Conservation (phyloP, 1,284 basidiomycete species). For the Uromyces viciae-fabae region DNA sequence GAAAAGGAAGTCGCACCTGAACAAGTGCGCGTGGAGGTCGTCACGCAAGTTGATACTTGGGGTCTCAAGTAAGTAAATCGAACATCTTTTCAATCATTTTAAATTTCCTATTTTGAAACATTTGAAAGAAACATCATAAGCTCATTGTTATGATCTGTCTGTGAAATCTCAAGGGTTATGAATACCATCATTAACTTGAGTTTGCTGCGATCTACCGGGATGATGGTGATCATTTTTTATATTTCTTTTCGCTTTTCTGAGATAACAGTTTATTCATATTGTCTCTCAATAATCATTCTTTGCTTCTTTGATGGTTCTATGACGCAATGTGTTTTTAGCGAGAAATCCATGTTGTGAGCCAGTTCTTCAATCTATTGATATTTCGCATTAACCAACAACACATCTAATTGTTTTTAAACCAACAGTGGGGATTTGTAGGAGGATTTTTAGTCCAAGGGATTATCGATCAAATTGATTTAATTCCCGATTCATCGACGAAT, state of each 20-base stretch:
- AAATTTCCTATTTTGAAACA: background rate
- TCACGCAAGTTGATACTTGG: slow-evolving; percentile 32
- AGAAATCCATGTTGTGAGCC: slow-evolving; percentile 35
- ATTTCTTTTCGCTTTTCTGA: background rate
- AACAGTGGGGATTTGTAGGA: slow-evolving; percentile 38
- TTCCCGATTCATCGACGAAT: background rate
- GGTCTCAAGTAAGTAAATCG: slow-evolving; percentile 33
- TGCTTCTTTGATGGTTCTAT: background rate
- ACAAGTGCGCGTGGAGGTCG: background rate
- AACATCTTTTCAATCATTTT: background rate
- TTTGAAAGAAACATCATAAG: background rate
- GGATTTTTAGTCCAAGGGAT: slow-evolving; percentile 39
- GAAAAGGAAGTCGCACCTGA: slow-evolving; percentile 40
- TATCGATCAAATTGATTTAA: slow-evolving; percentile 41
- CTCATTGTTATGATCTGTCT: background rate
- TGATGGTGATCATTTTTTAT: slow-evolving; percentile 25
- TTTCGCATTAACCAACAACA: background rate
- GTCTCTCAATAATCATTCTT: background rate
- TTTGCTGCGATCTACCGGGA: slow-evolving; percentile 14
- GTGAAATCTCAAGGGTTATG: no score
- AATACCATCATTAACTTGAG: slow-evolving; percentile 31
- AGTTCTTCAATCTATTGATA: background rate
- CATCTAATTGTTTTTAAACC: background rate
- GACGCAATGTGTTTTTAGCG: background rate
- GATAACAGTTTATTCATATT: no score